These are phyloP conservation scores for Euryodendron excelsum DNA, from an alignment of 148 eudicot species.

Conservation along the genomic window DNA sequence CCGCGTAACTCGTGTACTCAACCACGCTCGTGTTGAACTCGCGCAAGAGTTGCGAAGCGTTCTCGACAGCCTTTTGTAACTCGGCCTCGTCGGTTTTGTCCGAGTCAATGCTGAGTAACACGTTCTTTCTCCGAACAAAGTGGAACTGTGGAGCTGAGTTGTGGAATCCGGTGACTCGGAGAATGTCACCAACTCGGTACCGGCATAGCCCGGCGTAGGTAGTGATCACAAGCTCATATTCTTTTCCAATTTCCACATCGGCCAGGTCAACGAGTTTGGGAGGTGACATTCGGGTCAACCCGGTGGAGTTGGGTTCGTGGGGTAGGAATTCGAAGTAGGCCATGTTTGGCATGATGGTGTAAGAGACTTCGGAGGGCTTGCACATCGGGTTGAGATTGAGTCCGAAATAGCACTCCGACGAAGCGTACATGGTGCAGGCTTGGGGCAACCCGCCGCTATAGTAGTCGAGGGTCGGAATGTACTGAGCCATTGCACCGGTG, in stretches of 20 bases:
- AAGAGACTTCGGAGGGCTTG: slow-evolving; percentile 72
- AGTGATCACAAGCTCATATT: slow-evolving; percentile 85
- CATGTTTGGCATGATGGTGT: slow-evolving; percentile 97
- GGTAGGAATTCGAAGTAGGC: slow-evolving; percentile 86
- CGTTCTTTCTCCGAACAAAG: slow-evolving; percentile 73
- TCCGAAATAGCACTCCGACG: slow-evolving; percentile 80
- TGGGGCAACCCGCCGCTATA: slow-evolving; percentile 74
- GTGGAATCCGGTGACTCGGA: slow-evolving; percentile 84
- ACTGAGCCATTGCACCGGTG: slow-evolving; percentile 88
- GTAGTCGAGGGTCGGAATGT: slow-evolving; percentile 70
- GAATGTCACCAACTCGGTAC: slow-evolving; percentile 84
- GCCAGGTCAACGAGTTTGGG: slow-evolving; percentile 60
- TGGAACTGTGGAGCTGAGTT: slow-evolving; percentile 89
- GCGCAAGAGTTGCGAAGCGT: slow-evolving; percentile 44
- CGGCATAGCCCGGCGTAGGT: slow-evolving; percentile 74
- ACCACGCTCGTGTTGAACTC: slow-evolving; percentile 53
- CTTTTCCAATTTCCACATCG: slow-evolving; percentile 70
- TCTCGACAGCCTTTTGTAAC: slow-evolving; percentile 63
- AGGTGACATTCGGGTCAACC: slow-evolving; percentile 22
- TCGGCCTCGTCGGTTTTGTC: slow-evolving; percentile 90
- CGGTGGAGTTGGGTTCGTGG: slow-evolving; percentile 28
- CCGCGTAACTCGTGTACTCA: slow-evolving; percentile 86
- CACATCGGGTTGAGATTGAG: slow-evolving; percentile 79
- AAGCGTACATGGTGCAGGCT: slow-evolving; percentile 84
- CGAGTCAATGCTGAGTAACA: slow-evolving; percentile 74